Evolutionary conservation across 306 rosid genomes (phyloP), one percentile per base, ranked within the genome.

Genomic region (Luffa acutangula): DNA sequence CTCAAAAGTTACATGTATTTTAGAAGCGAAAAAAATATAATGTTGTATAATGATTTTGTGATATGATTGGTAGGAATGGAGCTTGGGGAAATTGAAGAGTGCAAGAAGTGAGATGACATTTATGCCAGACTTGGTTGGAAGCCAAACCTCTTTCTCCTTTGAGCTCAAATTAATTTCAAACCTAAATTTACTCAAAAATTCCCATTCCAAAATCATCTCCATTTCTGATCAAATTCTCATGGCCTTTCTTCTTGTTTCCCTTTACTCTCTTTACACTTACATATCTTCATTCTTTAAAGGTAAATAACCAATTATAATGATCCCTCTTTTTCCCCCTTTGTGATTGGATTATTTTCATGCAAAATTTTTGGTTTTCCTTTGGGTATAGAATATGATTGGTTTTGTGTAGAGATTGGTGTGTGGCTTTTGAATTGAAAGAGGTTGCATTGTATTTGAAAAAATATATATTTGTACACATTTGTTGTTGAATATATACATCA

Each of bases 21-120:
- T 7, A 4, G 13, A 20, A 58, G 34, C 2, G 4, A 58, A 58
- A 20, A 53, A n/a, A n/a, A n/a, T n/a, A n/a, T 0, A n/a, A 17
- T 6, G 2, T 53, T 4, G 5, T 34, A 17, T 34, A 17, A 39
- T 66, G 7, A 37, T 37, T 37, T 80, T 67, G 43, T 85, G 71
- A 39, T 39, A 37, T 66, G 75, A 2, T 7, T 77, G 66, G 20
- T 82, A 91, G 97, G 91, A 90, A 65, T 84, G 91, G 91, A 87
- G 93, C 77, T 6, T 37, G 3, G 85, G 90, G 2, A 74, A 72
- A 64, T 88, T 86, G 67, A 89, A 87, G 82, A 64, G 83, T 70
- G 88, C 85, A 60, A 78, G 80, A 4, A 96, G 90, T 77, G 86
- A 89, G 81, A 83, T 86, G 90, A 86, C 85, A 49, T 86, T 85